Conservation (phyloP, 2,329 filamentous ascomycete genomes). For the Amylocarpus encephaloides region DNA sequence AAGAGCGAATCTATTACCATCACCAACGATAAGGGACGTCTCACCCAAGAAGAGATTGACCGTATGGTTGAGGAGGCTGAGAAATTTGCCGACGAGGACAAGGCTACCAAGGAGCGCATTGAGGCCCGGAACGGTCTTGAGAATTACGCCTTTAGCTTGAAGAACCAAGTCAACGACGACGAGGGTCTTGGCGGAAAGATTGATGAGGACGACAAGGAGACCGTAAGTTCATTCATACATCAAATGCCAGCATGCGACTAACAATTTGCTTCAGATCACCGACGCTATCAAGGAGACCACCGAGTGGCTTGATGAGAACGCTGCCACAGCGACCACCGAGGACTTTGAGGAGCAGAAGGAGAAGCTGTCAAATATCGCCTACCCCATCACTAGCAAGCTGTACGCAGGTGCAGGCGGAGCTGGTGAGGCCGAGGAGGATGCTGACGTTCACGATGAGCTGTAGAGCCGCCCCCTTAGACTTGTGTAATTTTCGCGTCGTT, state of each 20-base stretch:
- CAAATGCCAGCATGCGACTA: slow-evolving; percentile 6
- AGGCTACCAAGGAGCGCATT: slow-evolving; percentile 94
- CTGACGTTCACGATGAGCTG: slow-evolving; percentile 67
- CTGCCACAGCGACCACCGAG: slow-evolving; percentile 73
- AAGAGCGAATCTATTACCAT: slow-evolving; percentile 98
- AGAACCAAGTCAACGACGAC: slow-evolving; percentile 98
- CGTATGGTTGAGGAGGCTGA: slow-evolving; percentile 98
- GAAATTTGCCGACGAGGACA: slow-evolving; percentile 98
- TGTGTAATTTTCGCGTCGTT: slow-evolving; percentile 3
- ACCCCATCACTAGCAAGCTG: slow-evolving; percentile 98
- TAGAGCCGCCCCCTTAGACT: slow-evolving; percentile 41
- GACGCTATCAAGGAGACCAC: slow-evolving; percentile 95
- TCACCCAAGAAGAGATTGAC: slow-evolving; percentile 94
- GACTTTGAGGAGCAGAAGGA: slow-evolving; percentile 99
- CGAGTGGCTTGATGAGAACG: slow-evolving; percentile 97
- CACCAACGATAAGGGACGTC: slow-evolving; percentile 98
- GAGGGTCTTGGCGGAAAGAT: slow-evolving; percentile 98
- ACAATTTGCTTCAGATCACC: slow-evolving; percentile 56
- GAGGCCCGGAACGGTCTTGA: slow-evolving; percentile 94
- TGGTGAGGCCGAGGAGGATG: slow-evolving; percentile 63
- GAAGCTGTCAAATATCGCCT: slow-evolving; percentile 93
- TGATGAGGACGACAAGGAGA: slow-evolving; percentile 96
- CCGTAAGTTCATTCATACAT: slow-evolving; percentile 47
- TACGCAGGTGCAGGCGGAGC: slow-evolving; percentile 64
- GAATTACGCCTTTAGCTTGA: slow-evolving; percentile 98